Conservation (phyloP, 2,329 filamentous ascomycete species). For the Cercospora berteroae region DNA sequence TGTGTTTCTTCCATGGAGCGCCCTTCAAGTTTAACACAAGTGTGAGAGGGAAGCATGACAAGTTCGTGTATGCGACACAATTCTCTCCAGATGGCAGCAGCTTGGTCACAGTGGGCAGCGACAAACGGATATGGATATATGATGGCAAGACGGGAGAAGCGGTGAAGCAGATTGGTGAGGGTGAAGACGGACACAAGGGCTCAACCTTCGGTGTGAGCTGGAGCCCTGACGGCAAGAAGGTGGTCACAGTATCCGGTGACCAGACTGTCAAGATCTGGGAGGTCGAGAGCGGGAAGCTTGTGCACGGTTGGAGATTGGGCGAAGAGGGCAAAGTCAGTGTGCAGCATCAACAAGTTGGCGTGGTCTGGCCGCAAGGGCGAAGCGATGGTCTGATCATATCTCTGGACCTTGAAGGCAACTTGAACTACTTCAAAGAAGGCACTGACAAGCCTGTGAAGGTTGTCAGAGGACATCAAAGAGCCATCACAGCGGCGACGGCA, state of each 20-base stretch:
- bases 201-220: constrained; percentile 92
- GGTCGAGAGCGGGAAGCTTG: constrained; percentile 69
- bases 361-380: constrained; percentile 81
- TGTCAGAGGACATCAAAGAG: constrained; percentile 87
- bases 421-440: constrained; percentile 81
- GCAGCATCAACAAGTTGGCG: constrained; percentile 86
- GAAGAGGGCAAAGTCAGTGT: constrained; percentile 69
- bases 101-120: constrained; percentile 87
- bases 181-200: constrained; percentile 70
- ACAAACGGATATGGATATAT: constrained; percentile 88
- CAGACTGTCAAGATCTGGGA: constrained; percentile 96
- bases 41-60: constrained; percentile 72
- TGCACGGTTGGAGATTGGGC: constrained; percentile 83
- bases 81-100: constrained; percentile 85
- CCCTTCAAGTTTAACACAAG: constrained; percentile 97
- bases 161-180: constrained; percentile 72
- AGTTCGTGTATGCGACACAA: constrained; percentile 81
- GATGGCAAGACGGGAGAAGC: constrained; percentile 93
- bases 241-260: constrained; percentile 90
- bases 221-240: constrained; percentile 78
- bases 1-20: constrained; percentile 90
- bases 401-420: constrained; percentile 80
- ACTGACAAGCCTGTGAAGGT: constrained; percentile 66
- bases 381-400: constrained; percentile 87
- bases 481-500: constrained; percentile 72